Evolutionary conservation across 306 rosid species (phyloP), one percentile per base, ranked within the genome.

Genomic region (Aeschynomene evenia): DNA sequence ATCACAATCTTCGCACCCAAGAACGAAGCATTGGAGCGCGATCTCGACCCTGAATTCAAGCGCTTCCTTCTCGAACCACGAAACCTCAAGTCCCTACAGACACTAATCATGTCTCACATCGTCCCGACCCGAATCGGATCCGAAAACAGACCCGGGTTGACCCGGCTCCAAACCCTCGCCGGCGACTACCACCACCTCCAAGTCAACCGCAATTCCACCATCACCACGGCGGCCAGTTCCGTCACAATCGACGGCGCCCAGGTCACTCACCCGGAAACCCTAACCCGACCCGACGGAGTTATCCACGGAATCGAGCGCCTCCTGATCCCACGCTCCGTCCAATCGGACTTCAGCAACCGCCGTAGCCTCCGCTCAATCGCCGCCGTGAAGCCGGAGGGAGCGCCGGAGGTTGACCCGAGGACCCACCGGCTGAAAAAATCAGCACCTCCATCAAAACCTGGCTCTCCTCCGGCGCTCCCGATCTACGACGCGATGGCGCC

Each of bases 401-500:
- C 94, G 0, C 94, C 96, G 1, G 94, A 82, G 15, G 82, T 85
- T 0, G 96, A 90, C 83, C 94, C 89, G 3, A 75, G 94, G 8
- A 85, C 92, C 0, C 83, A 89, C 69, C 84, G 94, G 0, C 6
- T 85, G n/a, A 87, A 87, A 22, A 90, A 90, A 9, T 81, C 84
- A 0, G 70, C 89, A 0, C 85, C 88, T 0, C 85, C 88, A 13
- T 54, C 74, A 0, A 68, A 72, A 8, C 84, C 94, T 0, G 96
- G 96, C 2, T 85, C 93, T 0, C 71, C 84, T 0, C 96, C 94
- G 14, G 88, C 57, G 0, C 75, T 90, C 0, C 89, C 96, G 1
- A 84, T 90, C 33, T 90, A 15, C 51, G 88, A 90, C 50, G 96
- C 96, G 6, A 2, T 87, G 81, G 96, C 96, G 1, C 96, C 96